phyloP scores from a whole-genome alignment of 129 eudicot genomes.

The Flaveria trinervia region DNA sequence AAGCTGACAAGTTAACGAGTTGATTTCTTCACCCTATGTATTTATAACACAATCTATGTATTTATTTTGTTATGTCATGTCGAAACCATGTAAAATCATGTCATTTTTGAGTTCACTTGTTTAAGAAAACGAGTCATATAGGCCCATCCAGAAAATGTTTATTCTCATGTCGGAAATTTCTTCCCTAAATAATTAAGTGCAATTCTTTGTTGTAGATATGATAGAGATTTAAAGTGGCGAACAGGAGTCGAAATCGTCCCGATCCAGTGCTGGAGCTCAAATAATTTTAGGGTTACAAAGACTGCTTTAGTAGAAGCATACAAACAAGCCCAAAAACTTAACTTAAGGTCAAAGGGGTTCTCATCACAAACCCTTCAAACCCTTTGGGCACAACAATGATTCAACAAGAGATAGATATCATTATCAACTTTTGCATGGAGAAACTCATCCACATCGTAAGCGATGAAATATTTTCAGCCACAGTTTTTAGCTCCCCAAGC shows the following conservation, averaged over 20 bases:
- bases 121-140: no score
- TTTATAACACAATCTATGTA: no score
- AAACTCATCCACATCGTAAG: conserved; percentile 43
- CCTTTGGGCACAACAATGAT: conserved; percentile 53
- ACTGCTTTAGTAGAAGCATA: conserved; percentile 43
- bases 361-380: conserved; percentile 50
- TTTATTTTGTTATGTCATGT: no score
- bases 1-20: no score
- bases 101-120: no score
- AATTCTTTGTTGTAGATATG: conserved; percentile 29
- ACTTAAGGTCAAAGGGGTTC: conserved; percentile 45
- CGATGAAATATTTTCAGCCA: conserved; percentile 40
- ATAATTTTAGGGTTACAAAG: conserved; percentile 40
- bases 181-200: no score
- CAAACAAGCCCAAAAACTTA: conserved; percentile 38
- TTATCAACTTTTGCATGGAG: conserved; percentile 34
- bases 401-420: conserved; percentile 32
- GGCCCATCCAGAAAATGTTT: no score
- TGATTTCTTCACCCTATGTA: no score
- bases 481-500: conserved; percentile 27
- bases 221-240: conserved; percentile 57
- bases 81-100: no score
- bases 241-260: conserved; percentile 54
- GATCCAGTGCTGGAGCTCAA: conserved; percentile 40
- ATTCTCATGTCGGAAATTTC: no score